Percentiles rank a stretch among this genome's conserved stretches.
Evolutionary conservation across 441 rosid genomes (phyloP).

Genomic region (Brassica balearica): DNA sequence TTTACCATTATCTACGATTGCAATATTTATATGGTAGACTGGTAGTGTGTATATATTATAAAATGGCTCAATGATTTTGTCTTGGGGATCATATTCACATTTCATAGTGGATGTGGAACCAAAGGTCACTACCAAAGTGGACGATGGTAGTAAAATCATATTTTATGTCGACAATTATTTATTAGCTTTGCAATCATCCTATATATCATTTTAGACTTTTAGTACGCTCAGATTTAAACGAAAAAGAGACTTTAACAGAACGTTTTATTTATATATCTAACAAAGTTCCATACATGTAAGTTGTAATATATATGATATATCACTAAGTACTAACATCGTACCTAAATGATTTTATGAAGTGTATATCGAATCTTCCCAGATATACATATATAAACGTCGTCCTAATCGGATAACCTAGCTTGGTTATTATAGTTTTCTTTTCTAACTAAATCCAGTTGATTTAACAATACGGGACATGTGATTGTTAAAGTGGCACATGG

Average conservation of each 20-base stretch:
- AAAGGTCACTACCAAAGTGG: constrained; percentile 32
- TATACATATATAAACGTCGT: neutral
- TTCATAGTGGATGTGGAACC: constrained; percentile 28
- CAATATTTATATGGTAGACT: constrained; percentile 6
- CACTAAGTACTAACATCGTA: neutral
- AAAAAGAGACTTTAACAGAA: neutral
- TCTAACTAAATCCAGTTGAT: neutral
- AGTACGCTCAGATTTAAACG: neutral
- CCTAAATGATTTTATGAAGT: neutral
- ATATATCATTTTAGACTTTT: neutral
- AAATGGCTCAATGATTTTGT: constrained; percentile 25
- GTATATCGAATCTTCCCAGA: neutral
- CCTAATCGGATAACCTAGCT: constrained; percentile 4
- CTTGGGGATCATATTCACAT: constrained; percentile 24
- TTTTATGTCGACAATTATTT: neutral
- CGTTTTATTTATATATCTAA: neutral
- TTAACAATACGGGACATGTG: neutral
- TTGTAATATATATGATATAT: no score
- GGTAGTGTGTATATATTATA: constrained; percentile 4
- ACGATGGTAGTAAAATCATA: constrained; percentile 2
- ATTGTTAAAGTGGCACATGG: constrained; percentile 29
- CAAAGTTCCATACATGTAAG: neutral
- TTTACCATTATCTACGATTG: neutral
- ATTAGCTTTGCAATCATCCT: constrained; percentile 16
- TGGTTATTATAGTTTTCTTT: neutral